Base-by-base conservation (phyloP, 768 basidiomycete genomes). In the Gautieria morchelliformis region DNA sequence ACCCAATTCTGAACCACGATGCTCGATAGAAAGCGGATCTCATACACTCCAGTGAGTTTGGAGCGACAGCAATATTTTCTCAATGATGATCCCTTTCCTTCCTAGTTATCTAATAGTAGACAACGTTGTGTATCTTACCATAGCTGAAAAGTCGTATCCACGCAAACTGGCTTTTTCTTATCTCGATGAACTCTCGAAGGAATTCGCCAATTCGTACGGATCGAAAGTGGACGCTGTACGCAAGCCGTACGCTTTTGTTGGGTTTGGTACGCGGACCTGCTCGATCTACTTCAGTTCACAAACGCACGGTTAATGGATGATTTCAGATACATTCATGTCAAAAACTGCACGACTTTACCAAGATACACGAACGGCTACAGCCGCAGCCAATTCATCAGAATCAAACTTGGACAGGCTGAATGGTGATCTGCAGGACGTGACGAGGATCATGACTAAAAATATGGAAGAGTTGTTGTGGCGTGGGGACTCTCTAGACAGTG, bases 391-490 rank as follows among this genome's bases (percentile, higher is more conserved):
- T 4, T 56, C 60, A 1, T 63, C 65, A 19, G 65, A 76, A 56
- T 85, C 83, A 12, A 79, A 81, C 54, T 70, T 99, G 56, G 92
- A 93, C 69, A 87, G 79, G 70, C 76, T 99, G 47, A 98, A 98
- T 66, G 93, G 93, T 65, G 95, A 99, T 63, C 75, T 99, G 39
- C 93, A 96, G 67, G 96, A 99, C 66, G 96, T 99, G 59, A 97
- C 96, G 50, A 78, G 92, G 62, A 98, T 99, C 71, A 98, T 99
- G 96, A 98, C 96, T 9, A 98, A 99, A 76, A 98, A 99, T 67
- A 99, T 99, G 95, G 96, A 99, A 71, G 96, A 99, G 71, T 74
- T 99, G 52, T 72, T 99, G 50, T 98, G 95, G 96, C 78, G 96
- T 69, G 96, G 96, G 27, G 96, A 99, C 69, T 95, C 92, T 32